Evolutionary conservation across 2,329 filamentous ascomycete species (phyloP).

Genomic region (Drechmeria coniospora): DNA sequence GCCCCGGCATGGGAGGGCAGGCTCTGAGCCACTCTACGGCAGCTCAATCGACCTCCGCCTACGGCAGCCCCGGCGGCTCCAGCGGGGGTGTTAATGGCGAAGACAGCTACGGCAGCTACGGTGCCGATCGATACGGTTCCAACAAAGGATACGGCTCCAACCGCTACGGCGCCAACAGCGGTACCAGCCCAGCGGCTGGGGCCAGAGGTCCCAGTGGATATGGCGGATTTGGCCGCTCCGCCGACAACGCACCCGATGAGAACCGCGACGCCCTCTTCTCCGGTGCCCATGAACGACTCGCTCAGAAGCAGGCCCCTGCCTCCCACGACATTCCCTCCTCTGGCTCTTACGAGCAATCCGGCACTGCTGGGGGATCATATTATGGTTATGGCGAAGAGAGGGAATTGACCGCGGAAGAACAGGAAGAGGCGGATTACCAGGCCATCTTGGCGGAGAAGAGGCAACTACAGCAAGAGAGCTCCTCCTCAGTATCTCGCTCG

Average conservation of each 20-base stretch:
- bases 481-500: constrained; percentile 22
- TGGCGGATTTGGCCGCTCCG: constrained; percentile 38
- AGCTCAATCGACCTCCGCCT: too few relatives aligned
- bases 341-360: constrained; percentile 12
- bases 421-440: constrained; percentile 58
- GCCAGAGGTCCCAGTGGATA: constrained; percentile 41
- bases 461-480: constrained; percentile 63
- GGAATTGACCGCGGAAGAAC: constrained; percentile 66
- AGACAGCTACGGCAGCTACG: constrained; percentile 27
- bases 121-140: constrained; percentile 36
- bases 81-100: constrained; percentile 2
- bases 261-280: constrained; percentile 50
- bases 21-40: too few relatives aligned
- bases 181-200: constrained; percentile 13
- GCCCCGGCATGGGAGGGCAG: constrained; percentile 19
- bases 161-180: constrained; percentile 28
- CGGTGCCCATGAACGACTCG: constrained; percentile 34
- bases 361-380: constrained; percentile 16
- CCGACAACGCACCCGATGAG: constrained; percentile 28
- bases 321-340: constrained; percentile 3
- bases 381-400: constrained; percentile 52
- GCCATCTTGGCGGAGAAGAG: constrained; percentile 37
- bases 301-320: constrained; percentile 19
- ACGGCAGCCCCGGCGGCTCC: constrained; percentile 12
- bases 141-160: constrained; percentile 35